Conservation (phyloP, 148 eudicot species). For the Oxyria digyna region DNA sequence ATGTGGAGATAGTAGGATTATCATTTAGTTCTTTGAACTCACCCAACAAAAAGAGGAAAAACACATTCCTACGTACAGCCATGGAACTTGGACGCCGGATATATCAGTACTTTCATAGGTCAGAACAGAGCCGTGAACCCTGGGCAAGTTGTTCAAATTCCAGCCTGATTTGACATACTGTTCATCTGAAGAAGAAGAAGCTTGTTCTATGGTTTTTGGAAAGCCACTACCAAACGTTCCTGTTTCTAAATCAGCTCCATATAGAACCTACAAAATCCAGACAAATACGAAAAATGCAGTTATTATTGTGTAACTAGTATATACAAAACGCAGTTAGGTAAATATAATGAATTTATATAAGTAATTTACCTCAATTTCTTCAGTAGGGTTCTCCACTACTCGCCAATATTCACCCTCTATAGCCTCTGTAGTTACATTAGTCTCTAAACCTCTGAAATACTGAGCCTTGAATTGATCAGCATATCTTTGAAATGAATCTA, state of each 20-base stretch:
- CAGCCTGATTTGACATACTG: conserved; percentile 75
- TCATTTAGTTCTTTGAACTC: conserved; percentile 21
- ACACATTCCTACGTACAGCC: conserved; percentile 99
- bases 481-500: conserved; percentile 70
- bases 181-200: conserved; percentile 34
- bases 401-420: conserved; percentile 99
- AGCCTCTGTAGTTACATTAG: conserved; percentile 18
- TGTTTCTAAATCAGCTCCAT: conserved; percentile 97
- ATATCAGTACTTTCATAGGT: conserved; percentile 82
- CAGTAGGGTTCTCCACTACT: conserved; percentile 89
- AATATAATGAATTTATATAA: background rate
- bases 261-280: conserved; percentile 54
- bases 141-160: conserved; percentile 96
- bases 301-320: background rate
- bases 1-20: background rate
- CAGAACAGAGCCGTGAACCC: conserved; percentile 89
- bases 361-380: conserved; percentile 79
- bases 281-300: background rate
- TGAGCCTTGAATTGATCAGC: conserved; percentile 74
- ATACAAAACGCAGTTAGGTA: background rate
- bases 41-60: conserved; percentile 99
- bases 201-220: conserved; percentile 41
- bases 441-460: conserved; percentile 43
- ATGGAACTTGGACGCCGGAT: conserved; percentile 96
- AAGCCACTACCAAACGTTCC: conserved; percentile 95